phyloP scores from a whole-genome alignment of 1,284 basidiomycete species.

The Pascua guehoae region DNA sequence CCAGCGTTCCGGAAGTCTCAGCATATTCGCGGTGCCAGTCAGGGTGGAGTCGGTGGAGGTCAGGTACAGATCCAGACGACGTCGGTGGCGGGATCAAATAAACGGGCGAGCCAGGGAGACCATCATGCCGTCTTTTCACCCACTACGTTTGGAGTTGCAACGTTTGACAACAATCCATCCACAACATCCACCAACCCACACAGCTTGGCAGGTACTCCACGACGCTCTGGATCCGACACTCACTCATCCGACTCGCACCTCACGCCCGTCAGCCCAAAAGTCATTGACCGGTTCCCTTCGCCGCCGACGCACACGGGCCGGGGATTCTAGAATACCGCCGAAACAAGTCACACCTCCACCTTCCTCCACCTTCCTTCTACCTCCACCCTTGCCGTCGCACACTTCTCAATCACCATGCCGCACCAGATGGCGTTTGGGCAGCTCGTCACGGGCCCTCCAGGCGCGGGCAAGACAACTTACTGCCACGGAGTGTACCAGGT shows the following conservation, averaged over 20 bases:
- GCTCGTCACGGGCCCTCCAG: constrained; percentile 84
- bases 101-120: too few relatives aligned
- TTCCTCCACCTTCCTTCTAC: constrained; percentile 10
- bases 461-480: constrained; percentile 91
- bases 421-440: constrained; percentile 44
- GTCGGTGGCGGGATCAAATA: too few relatives aligned
- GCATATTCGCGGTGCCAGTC: neutral
- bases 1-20: constrained; percentile 10
- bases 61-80: too few relatives aligned
- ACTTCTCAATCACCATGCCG: constrained; percentile 9
- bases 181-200: too few relatives aligned
- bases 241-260: too few relatives aligned
- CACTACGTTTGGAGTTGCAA: too few relatives aligned
- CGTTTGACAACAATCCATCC: too few relatives aligned
- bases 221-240: too few relatives aligned
- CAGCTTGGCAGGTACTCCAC: too few relatives aligned
- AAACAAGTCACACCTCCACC: neutral
- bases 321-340: neutral
- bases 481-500: constrained; percentile 85
- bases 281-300: constrained; percentile 5
- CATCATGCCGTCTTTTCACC: too few relatives aligned
- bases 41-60: too few relatives aligned
- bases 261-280: neutral
- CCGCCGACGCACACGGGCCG: neutral
- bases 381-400: constrained; percentile 26